phyloP scores from a whole-genome alignment of 1,139 yeast species.

The Meyerozyma sp. region DNA sequence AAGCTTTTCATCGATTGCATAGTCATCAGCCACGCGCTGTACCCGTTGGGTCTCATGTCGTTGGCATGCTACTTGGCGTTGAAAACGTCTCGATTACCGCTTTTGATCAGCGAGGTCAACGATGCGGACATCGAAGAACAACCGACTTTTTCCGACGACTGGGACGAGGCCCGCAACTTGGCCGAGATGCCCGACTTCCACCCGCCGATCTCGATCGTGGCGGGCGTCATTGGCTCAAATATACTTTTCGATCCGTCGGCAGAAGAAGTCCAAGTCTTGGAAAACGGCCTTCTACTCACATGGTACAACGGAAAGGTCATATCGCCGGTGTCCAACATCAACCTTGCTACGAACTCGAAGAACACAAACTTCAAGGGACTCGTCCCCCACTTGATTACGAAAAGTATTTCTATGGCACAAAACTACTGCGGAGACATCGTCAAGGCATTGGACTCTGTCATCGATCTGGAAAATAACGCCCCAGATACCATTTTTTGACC shows the following conservation, averaged over 20 bases:
- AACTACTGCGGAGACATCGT: conserved; percentile 32
- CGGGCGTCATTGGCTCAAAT: conserved; percentile 69
- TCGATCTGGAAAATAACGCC: conserved; percentile 31
- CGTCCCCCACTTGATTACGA: conserved; percentile 20
- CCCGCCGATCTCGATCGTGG: conserved; percentile 72
- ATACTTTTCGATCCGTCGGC: conserved; percentile 75
- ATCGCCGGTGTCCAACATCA: conserved; percentile 57
- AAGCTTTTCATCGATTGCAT: conserved; percentile 76
- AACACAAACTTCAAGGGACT: conserved; percentile 40
- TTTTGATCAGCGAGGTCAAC: conserved; percentile 56
- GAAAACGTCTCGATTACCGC: conserved; percentile 72
- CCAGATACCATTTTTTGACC: conserved; percentile 24
- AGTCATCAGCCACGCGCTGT: conserved; percentile 58
- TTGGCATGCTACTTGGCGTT: conserved; percentile 78
- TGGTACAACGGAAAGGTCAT: conserved; percentile 62
- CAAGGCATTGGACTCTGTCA: conserved; percentile 34
- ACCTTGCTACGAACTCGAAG: conserved; percentile 41
- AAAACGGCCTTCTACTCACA: conserved; percentile 70
- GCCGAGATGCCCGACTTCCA: conserved; percentile 35
- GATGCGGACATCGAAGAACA: conserved; percentile 69
- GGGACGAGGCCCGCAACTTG: conserved; percentile 54
- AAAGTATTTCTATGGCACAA: conserved; percentile 26
- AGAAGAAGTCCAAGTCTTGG: conserved; percentile 83
- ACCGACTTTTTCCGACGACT: conserved; percentile 88
- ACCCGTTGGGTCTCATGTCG: conserved; percentile 76